Evolutionary conservation across 306 rosid genomes (phyloP).

Genomic region (Comarum palustre): DNA sequence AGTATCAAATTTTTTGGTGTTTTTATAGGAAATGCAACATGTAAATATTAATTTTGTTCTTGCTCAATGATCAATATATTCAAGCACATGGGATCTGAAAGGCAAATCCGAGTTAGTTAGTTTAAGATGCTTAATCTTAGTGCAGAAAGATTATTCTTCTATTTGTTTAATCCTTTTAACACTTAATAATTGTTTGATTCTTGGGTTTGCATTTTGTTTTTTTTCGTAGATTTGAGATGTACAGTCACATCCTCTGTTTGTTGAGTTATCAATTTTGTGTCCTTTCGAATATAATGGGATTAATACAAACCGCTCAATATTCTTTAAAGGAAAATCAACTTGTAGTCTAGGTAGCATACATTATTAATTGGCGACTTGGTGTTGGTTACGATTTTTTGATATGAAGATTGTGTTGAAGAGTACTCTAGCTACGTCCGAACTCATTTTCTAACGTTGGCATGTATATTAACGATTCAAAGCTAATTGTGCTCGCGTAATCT

Average conservation of each 20-base stretch:
- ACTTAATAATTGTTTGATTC: no score
- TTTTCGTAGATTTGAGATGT: neutral
- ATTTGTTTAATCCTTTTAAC: neutral
- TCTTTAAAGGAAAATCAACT: neutral
- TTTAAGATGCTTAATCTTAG: neutral
- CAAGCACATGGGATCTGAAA: neutral
- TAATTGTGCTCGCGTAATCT: no score
- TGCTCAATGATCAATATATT: neutral
- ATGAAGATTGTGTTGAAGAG: neutral
- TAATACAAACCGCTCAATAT: neutral
- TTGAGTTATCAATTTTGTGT: neutral
- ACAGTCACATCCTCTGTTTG: neutral
- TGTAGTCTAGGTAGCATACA: constrained; percentile 7
- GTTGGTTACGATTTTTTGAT: neutral
- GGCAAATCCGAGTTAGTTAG: neutral
- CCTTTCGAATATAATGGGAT: neutral
- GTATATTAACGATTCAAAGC: no score
- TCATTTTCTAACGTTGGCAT: neutral
- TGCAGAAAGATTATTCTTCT: neutral
- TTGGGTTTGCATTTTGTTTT: neutral
- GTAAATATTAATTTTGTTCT: neutral
- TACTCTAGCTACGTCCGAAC: neutral
- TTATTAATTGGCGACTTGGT: neutral
- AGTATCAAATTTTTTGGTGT: neutral
- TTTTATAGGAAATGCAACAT: neutral